Evolutionary conservation across 2,329 filamentous ascomycete species (phyloP), one percentile per base, ranked within the genome.

Genomic region (Cyclaneusma minus): DNA sequence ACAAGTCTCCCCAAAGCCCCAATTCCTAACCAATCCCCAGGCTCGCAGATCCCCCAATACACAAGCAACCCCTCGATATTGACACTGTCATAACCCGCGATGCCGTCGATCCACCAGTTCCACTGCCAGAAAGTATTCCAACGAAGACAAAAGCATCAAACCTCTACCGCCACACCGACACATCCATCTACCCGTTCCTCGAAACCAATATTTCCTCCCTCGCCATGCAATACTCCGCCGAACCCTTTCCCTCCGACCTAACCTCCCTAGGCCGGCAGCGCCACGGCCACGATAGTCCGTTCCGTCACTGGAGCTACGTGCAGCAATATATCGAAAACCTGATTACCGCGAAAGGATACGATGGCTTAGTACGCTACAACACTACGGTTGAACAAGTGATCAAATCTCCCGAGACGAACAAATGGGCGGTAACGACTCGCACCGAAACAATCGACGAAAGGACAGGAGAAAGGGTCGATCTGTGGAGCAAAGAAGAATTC

Each of bases 401-500:
- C 16, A 66, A 68, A 36, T 38, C 53, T 1, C 51, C 49, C 1
- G 36, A 44, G n/a, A 33, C 24, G 20, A 32, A 29, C 0, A 60
- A 62, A 45, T 75, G 61, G 68, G 54, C 53, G 21, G 37, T 72
- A 3, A 62, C 58, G 1, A n/a, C n/a, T n/a, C n/a, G n/a, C n/a
- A n/a, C 40, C 76, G 13, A 52, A 66, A 10, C 53, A 54, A 50
- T 30, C 45, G 36, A 27, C 43, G 50, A 27, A 43, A 47, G 3
- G 50, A 49, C 3, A 35, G 42, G 2, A 33, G 44, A 9, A 44
- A 47, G 21, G 64, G 75, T 36, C 60, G 62, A n/a, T n/a, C 32
- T 76, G 71, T 68, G 74, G 69, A 69, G 50, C 48, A 0, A 71
- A 77, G 40, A 45, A 47, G 32, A 41, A 0, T 67, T 89, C 33